Conservation (phyloP, 768 basidiomycete species). For the Boletus sp. region DNA sequence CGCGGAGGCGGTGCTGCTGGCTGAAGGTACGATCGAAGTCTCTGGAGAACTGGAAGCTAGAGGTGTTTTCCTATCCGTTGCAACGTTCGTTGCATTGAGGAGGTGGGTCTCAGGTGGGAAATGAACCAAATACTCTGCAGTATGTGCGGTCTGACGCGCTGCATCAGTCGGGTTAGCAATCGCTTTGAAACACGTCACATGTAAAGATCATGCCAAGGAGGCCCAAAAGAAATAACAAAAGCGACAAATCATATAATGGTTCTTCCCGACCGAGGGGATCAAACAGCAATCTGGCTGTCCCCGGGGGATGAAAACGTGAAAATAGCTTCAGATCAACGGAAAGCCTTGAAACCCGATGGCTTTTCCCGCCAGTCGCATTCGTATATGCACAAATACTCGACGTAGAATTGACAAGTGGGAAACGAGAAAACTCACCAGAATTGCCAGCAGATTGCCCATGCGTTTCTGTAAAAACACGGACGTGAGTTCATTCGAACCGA, state of each 20-base stretch:
- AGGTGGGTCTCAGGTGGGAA: not conserved
- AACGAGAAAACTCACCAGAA: slow-evolving; percentile 9
- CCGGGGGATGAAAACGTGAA: not conserved
- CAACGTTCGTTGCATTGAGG: not conserved
- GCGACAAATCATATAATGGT: not conserved
- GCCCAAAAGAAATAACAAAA: not conserved
- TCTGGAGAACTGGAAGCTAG: not conserved
- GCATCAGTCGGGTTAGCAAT: slow-evolving; percentile 2
- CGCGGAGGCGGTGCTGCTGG: too few species aligned
- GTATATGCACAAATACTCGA: not conserved
- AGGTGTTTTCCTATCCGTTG: not conserved
- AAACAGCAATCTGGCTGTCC: not conserved
- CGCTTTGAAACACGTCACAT: not conserved
- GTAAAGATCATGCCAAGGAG: not conserved
- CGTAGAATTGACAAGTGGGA: not conserved
- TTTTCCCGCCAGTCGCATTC: not conserved
- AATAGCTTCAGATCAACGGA: too few species aligned
- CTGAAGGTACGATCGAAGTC: not conserved
- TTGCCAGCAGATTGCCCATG: not conserved
- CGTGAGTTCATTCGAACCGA: not conserved
- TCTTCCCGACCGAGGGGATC: not conserved
- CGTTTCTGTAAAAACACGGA: not conserved
- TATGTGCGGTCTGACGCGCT: slow-evolving; percentile 7
- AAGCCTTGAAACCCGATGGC: not conserved
- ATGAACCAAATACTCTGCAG: slow-evolving; percentile 1